A percentile compares a stretch with the other conserved stretches of the same genome.
Evolutionary conservation across 1,284 basidiomycete genomes (phyloP).

Genomic region (Boletus smithii): DNA sequence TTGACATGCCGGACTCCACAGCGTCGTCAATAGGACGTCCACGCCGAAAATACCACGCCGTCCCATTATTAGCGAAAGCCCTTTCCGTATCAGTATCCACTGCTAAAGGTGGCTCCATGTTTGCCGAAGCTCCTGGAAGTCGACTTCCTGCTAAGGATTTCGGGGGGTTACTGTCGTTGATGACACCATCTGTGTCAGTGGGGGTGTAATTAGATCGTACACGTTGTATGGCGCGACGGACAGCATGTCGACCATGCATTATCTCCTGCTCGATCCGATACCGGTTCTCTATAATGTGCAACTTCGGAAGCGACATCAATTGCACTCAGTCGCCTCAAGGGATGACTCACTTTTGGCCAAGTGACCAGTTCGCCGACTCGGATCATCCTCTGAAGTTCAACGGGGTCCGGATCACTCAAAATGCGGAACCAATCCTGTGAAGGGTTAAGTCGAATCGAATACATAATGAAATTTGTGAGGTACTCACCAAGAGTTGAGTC

Average conservation of each 20-base stretch:
- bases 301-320: slow-evolving; percentile 40
- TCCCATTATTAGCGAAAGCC: slow-evolving; percentile 46
- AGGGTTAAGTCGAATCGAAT: slow-evolving; percentile 7
- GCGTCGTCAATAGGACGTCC: slow-evolving; percentile 25
- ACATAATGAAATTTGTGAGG: not conserved
- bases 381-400: slow-evolving; percentile 81
- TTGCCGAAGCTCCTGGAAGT: not conserved
- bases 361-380: slow-evolving; percentile 86
- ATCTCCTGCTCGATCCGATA: slow-evolving; percentile 80
- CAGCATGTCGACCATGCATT: slow-evolving; percentile 71
- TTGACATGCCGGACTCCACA: slow-evolving; percentile 27
- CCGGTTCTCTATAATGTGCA: slow-evolving; percentile 90
- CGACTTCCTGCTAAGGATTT: slow-evolving; percentile 10
- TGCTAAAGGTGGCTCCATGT: slow-evolving; percentile 48
- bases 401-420: slow-evolving; percentile 79
- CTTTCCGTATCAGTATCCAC: slow-evolving; percentile 60
- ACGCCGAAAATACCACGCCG: slow-evolving; percentile 46
- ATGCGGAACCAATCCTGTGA: slow-evolving; percentile 79
- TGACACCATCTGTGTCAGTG: slow-evolving; percentile 28
- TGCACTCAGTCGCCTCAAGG: not conserved
- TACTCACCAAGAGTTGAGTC: slow-evolving; percentile 66
- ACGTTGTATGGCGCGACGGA: slow-evolving; percentile 52
- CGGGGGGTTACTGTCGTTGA: slow-evolving; percentile 20
- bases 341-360: slow-evolving; percentile 78
- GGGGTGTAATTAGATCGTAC: slow-evolving; percentile 25